Percentiles rank a stretch among this genome's conserved stretches.
Conservation (phyloP, 352 stramenopile species). For the Blastocystis sp. region DNA sequence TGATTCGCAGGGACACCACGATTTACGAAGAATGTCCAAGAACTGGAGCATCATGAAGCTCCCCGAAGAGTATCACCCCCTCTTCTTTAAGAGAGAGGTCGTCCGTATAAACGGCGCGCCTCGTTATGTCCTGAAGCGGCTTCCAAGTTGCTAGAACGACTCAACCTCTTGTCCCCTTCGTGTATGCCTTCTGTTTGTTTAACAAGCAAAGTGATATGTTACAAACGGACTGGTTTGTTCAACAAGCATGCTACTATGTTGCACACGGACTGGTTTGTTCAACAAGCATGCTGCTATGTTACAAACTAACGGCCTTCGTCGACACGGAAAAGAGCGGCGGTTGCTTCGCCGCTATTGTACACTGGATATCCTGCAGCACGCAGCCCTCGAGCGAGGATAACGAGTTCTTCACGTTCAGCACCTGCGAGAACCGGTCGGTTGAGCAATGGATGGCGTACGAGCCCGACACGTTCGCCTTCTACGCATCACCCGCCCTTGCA, state of each 20-base stretch:
- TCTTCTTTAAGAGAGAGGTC: conserved; percentile 29
- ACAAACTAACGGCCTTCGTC: conserved; percentile 31
- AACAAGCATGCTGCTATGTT: not conserved
- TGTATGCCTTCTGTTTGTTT: no score
- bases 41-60: conserved; percentile 19
- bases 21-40: conserved; percentile 9
- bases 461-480: conserved; percentile 13
- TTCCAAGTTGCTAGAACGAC: no score
- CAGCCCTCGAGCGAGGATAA: conserved; percentile 49
- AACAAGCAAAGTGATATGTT: no score
- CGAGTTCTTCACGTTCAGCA: conserved; percentile 51
- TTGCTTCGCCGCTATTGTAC: not conserved
- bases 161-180: no score
- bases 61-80: conserved; percentile 10
- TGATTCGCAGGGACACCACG: not conserved
- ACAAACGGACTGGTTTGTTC: no score
- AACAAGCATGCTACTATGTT: no score
- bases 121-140: not conserved
- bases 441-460: conserved; percentile 13
- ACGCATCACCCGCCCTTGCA: not conserved
- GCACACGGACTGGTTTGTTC: no score
- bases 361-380: conserved; percentile 24
- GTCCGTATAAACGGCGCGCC: not conserved
- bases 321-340: not conserved
- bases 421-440: conserved; percentile 29